A percentile compares a stretch with the other conserved stretches of the same genome.
These are phyloP conservation scores for Leccinellum luteum DNA, from an alignment of 768 basidiomycete genomes.

Conservation along the genomic window DNA sequence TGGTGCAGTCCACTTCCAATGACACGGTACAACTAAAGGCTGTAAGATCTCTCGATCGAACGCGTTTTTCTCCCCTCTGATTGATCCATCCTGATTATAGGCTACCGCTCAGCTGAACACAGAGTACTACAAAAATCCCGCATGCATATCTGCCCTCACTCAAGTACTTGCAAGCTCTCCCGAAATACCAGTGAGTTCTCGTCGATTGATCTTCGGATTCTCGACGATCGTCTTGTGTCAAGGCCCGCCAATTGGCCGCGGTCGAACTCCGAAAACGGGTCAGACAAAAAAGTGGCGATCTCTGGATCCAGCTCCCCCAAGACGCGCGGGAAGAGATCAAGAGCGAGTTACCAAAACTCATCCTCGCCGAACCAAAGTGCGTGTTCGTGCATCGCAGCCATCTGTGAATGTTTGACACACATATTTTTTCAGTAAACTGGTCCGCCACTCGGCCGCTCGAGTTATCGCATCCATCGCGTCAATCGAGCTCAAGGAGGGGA, in stretches of 20 bases:
- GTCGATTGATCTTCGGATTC: conserved; percentile 12
- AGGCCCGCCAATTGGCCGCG: conserved; percentile 97
- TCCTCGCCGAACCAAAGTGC: conserved; percentile 77
- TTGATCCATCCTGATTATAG: conserved; percentile 39
- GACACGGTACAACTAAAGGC: conserved; percentile 89
- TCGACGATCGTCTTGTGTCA: background rate
- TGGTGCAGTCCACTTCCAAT: conserved; percentile 75
- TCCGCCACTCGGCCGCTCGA: conserved; percentile 90
- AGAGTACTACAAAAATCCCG: conserved; percentile 88
- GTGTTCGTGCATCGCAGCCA: conserved; percentile 20
- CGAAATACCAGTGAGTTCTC: conserved; percentile 69
- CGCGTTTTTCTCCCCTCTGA: conserved; percentile 19
- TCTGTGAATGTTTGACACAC: background rate
- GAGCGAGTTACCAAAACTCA: conserved; percentile 70
- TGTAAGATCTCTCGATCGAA: conserved; percentile 49
- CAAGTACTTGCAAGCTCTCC: conserved; percentile 82
- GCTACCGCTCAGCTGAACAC: conserved; percentile 90
- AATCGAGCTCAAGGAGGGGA: conserved; percentile 74
- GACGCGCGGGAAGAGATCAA: conserved; percentile 82
- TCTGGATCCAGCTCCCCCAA: conserved; percentile 75
- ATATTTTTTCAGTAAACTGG: conserved; percentile 61
- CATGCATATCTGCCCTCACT: conserved; percentile 88
- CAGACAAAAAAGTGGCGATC: conserved; percentile 67
- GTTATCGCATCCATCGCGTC: conserved; percentile 91
- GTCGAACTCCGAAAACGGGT: conserved; percentile 96